These are phyloP conservation scores for Golubevia pallescens DNA, from an alignment of 1,284 basidiomycete genomes.

Conservation along the genomic window DNA sequence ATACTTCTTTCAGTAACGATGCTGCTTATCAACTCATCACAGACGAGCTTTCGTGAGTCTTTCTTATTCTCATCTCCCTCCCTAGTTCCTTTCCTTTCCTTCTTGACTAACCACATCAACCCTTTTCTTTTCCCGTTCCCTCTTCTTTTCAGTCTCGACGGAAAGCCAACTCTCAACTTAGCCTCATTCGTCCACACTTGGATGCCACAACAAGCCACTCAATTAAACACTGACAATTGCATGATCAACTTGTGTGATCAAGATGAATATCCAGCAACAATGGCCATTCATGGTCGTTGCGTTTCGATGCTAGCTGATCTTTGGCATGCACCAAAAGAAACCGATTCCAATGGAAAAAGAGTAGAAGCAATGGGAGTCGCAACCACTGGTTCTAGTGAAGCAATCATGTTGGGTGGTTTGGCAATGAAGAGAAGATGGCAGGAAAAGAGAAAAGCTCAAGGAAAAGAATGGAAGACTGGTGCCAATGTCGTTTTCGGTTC, in stretches of 20 bases:
- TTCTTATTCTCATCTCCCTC: too few species aligned
- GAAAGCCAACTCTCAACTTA: constrained; percentile 78
- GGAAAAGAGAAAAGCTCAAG: constrained; percentile 80
- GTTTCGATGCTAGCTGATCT: constrained; percentile 86
- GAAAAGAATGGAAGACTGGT: constrained; percentile 66
- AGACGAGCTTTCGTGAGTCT: too few species aligned
- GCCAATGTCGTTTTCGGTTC: constrained; percentile 80
- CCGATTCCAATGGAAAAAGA: constrained; percentile 27
- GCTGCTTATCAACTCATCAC: too few species aligned
- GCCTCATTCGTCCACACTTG: constrained; percentile 71
- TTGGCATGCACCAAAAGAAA: constrained; percentile 75
- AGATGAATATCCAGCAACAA: constrained; percentile 79
- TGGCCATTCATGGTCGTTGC: constrained; percentile 65
- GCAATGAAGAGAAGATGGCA: constrained; percentile 97
- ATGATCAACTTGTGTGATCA: constrained; percentile 84
- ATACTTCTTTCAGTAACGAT: too few species aligned
- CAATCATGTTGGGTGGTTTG: constrained; percentile 70
- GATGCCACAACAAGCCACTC: constrained; percentile 67
- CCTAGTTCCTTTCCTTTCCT: too few species aligned
- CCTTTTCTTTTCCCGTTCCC: too few species aligned
- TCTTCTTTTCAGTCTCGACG: too few species aligned
- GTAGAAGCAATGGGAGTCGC: constrained; percentile 55
- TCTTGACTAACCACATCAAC: too few species aligned
- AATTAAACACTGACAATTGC: constrained; percentile 66
- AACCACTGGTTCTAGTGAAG: constrained; percentile 69